Evolutionary conservation across 2,329 filamentous ascomycete species (phyloP).

Genomic region (Neopestalotiopsis sp.): DNA sequence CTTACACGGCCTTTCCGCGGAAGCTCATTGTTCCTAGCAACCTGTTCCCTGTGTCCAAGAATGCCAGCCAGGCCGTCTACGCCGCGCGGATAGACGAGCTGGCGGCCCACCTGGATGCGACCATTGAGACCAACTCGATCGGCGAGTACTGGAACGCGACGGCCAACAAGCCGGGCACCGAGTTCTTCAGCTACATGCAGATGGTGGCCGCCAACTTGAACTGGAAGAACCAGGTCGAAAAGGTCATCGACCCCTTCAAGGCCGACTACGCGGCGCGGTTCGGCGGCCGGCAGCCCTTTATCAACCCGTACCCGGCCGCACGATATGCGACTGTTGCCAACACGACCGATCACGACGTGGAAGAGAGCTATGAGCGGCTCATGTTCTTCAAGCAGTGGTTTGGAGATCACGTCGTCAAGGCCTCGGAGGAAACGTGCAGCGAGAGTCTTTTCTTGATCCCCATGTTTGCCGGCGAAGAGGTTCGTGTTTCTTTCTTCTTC

Average conservation of each 20-base stretch:
- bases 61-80: neutral
- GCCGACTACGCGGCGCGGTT: neutral
- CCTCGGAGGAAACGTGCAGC: neutral
- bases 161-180: neutral
- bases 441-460: conserved; percentile 5
- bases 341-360: neutral
- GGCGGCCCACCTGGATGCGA: neutral
- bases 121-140: neutral
- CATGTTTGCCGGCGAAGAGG: conserved; percentile 3
- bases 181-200: conserved; percentile 6
- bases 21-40: neutral
- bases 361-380: neutral
- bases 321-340: neutral
- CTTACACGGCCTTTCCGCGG: neutral
- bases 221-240: neutral
- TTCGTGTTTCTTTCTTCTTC: neutral
- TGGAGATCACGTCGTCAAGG: neutral
- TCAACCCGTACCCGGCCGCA: conserved; percentile 1
- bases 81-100: neutral
- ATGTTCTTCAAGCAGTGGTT: neutral
- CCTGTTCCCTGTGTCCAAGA: conserved; percentile 2
- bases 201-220: neutral
- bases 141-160: neutral
- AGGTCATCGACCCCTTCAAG: neutral
- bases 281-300: neutral